Conservation (phyloP, 768 basidiomycete species). For the Boletus rubroflammeus region DNA sequence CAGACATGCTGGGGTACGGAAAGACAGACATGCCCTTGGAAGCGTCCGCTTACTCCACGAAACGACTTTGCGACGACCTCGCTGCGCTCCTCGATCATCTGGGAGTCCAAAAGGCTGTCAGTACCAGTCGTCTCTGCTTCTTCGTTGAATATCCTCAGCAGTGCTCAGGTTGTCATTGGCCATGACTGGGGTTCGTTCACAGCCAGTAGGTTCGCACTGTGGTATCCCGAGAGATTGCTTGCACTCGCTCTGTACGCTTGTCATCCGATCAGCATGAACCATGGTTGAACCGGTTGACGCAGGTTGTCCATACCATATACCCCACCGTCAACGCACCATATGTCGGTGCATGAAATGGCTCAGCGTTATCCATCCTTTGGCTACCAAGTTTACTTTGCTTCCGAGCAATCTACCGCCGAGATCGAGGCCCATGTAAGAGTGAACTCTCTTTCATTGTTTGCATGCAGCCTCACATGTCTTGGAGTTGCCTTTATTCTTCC, state of each 20-base stretch:
- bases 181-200: constrained; percentile 79
- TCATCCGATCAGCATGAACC: neutral
- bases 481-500: constrained; percentile 19
- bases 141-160: neutral
- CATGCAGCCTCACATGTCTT: constrained; percentile 25
- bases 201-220: constrained; percentile 65
- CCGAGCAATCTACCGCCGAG: constrained; percentile 45
- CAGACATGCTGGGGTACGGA: constrained; percentile 56
- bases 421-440: constrained; percentile 54
- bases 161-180: constrained; percentile 57
- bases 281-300: neutral
- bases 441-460: neutral
- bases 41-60: constrained; percentile 53
- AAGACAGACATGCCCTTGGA: constrained; percentile 59
- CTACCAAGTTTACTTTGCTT: constrained; percentile 68
- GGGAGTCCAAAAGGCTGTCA: constrained; percentile 49
- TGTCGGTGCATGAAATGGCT: constrained; percentile 50
- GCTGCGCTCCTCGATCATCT: constrained; percentile 61
- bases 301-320: constrained; percentile 68
- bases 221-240: constrained; percentile 60
- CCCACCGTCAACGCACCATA: constrained; percentile 50
- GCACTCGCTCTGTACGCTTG: constrained; percentile 58
- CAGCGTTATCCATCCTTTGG: constrained; percentile 52
- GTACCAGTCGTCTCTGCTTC: constrained; percentile 19
- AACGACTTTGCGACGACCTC: constrained; percentile 58